A percentile compares a stretch with the other conserved stretches of the same genome.
These are phyloP conservation scores for Rhodotorula sp. DNA, from an alignment of 1,284 basidiomycete genomes.

Conservation along the genomic window DNA sequence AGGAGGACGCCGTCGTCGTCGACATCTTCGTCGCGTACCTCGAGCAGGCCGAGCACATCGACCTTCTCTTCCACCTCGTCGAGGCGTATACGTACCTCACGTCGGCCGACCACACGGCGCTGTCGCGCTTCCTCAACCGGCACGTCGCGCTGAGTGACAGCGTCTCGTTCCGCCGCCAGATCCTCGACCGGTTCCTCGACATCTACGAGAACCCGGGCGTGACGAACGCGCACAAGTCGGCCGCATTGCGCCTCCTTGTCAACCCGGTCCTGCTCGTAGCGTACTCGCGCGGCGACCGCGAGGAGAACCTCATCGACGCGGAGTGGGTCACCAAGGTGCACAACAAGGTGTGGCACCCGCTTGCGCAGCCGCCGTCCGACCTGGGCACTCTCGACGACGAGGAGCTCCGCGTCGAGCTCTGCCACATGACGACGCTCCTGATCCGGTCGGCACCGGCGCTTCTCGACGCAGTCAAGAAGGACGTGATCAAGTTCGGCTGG, in stretches of 20 bases:
- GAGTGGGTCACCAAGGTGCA: slow-evolving; percentile 72
- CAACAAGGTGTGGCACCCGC: slow-evolving; percentile 75
- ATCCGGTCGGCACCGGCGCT: slow-evolving; percentile 79
- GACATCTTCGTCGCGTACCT: slow-evolving; percentile 69
- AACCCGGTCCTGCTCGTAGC: slow-evolving; percentile 85
- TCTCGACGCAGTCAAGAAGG: slow-evolving; percentile 80
- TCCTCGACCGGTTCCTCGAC: slow-evolving; percentile 80
- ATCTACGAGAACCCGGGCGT: slow-evolving; percentile 49
- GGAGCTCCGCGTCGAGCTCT: slow-evolving; percentile 71
- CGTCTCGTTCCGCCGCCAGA: slow-evolving; percentile 71
- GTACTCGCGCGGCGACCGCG: slow-evolving; percentile 58
- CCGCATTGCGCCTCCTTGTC: slow-evolving; percentile 81
- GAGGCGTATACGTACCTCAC: slow-evolving; percentile 78
- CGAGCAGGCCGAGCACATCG: slow-evolving; percentile 66
- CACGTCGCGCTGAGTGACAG: slow-evolving; percentile 67
- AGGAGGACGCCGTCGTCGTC: slow-evolving; percentile 69
- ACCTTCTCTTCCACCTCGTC: slow-evolving; percentile 85
- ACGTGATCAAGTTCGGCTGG: slow-evolving; percentile 96
- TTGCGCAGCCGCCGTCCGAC: slow-evolving; percentile 57
- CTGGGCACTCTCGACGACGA: slow-evolving; percentile 51
- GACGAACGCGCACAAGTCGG: slow-evolving; percentile 77
- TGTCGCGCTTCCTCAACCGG: slow-evolving; percentile 85
- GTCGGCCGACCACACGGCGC: slow-evolving; percentile 75
- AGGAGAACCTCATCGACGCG: slow-evolving; percentile 63
- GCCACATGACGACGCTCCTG: slow-evolving; percentile 85